Conservation (phyloP, 176 grass and related monocot species). For the Oryza glaberrima region DNA sequence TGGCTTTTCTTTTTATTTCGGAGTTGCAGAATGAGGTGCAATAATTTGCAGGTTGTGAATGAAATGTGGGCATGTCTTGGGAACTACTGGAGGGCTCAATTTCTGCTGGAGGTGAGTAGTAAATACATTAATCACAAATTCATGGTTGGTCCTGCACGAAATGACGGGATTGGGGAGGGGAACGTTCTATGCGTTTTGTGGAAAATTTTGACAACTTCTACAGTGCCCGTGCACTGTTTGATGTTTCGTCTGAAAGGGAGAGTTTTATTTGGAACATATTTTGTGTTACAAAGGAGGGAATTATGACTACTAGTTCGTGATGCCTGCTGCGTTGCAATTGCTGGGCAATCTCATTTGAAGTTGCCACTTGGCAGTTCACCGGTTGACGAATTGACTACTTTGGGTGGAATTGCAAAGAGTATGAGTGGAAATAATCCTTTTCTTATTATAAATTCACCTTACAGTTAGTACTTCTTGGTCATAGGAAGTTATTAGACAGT, state of each 20-base stretch:
- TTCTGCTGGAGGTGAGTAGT: constrained; percentile 72
- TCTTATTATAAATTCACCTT: too few species aligned
- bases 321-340: background rate
- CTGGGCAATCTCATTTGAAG: background rate
- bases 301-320: background rate
- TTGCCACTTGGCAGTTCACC: background rate
- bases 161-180: too few species aligned
- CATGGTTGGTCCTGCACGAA: background rate
- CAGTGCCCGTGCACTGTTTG: constrained; percentile 7
- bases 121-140: background rate
- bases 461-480: too few species aligned
- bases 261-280: background rate
- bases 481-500: too few species aligned
- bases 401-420: too few species aligned
- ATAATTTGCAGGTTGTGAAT: constrained; percentile 75
- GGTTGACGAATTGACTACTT: too few species aligned
- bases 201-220: background rate
- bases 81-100: constrained; percentile 60
- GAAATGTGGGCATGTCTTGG: constrained; percentile 97
- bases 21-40: too few species aligned
- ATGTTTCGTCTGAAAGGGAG: constrained; percentile 30
- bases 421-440: too few species aligned
- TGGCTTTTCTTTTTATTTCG: too few species aligned
- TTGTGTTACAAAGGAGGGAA: background rate
- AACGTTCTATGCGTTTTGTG: too few species aligned